phyloP scores from a whole-genome alignment of 306 rosid genomes.

The barrel medic (Medicago truncatula) region DNA sequence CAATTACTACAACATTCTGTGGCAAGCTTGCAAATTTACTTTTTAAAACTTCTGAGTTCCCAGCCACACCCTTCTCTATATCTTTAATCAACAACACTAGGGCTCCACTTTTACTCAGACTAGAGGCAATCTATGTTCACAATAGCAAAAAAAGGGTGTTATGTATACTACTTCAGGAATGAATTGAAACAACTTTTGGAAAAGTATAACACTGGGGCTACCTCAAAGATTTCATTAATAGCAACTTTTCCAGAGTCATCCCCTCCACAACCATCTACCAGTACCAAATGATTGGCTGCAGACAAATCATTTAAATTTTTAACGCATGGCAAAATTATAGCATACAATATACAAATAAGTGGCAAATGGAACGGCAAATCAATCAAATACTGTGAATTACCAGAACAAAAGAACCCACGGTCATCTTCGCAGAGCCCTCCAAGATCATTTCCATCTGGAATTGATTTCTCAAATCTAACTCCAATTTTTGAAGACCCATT shows the following conservation, averaged over 20 bases:
- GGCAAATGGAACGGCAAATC: slow-evolving; percentile 20
- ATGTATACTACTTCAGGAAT: slow-evolving; percentile 41
- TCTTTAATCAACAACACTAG: slow-evolving; percentile 87
- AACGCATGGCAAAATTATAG: slow-evolving; percentile 21
- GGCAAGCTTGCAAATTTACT: slow-evolving; percentile 78
- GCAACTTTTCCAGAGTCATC: slow-evolving; percentile 82
- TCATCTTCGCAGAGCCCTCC: slow-evolving; percentile 93
- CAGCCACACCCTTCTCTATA: slow-evolving; percentile 81
- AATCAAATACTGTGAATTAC: slow-evolving; percentile 53
- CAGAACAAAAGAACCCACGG: slow-evolving; percentile 92
- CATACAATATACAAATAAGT: slow-evolving; percentile 18
- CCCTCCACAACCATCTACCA: slow-evolving; percentile 72
- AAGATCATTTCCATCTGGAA: slow-evolving; percentile 94
- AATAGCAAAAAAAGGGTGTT: slow-evolving; percentile 25
- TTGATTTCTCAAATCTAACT: slow-evolving; percentile 92
- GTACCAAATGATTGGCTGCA: slow-evolving; percentile 76
- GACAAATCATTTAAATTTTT: slow-evolving; percentile 26
- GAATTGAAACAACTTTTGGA: slow-evolving; percentile 17
- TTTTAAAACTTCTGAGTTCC: slow-evolving; percentile 74
- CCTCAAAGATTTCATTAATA: slow-evolving; percentile 90
- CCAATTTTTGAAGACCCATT: slow-evolving; percentile 90
- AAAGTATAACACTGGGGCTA: slow-evolving; percentile 32
- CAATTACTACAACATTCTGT: slow-evolving; percentile 79
- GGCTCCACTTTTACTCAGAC: slow-evolving; percentile 67
- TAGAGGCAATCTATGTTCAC: slow-evolving; percentile 61